These are phyloP conservation scores for Ceriops zippeliana DNA, from an alignment of 345 rosid genomes.

Conservation along the genomic window DNA sequence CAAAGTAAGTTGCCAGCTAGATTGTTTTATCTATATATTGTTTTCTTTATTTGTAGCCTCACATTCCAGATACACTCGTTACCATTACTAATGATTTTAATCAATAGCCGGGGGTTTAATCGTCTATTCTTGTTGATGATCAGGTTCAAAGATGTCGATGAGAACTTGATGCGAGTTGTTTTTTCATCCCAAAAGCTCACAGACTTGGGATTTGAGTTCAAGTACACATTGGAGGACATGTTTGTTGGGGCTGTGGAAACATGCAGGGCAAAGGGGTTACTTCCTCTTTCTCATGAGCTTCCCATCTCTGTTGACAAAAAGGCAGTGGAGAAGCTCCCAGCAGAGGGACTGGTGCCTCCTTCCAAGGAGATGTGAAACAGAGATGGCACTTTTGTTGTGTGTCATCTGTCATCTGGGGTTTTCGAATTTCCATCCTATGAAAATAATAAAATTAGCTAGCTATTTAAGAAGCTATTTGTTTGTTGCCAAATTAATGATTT, in stretches of 20 bases:
- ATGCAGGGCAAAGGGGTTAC: slow-evolving; percentile 32
- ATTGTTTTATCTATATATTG: not conserved
- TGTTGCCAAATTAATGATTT: too few relatives aligned
- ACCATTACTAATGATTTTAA: too few relatives aligned
- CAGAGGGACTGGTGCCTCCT: not conserved
- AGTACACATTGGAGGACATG: slow-evolving; percentile 77
- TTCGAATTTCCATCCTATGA: too few relatives aligned
- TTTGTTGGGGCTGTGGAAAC: slow-evolving; percentile 61
- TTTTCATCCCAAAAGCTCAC: slow-evolving; percentile 66
- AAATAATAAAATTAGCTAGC: too few relatives aligned
- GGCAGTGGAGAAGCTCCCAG: not conserved
- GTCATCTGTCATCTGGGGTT: too few relatives aligned
- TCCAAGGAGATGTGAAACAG: not conserved
- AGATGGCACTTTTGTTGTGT: too few relatives aligned
- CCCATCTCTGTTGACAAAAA: not conserved
- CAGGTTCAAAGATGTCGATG: slow-evolving; percentile 67
- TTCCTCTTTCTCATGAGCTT: slow-evolving; percentile 35
- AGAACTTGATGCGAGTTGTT: slow-evolving; percentile 31
- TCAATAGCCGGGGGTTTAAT: not conserved
- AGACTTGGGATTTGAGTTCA: slow-evolving; percentile 71
- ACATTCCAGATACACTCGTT: too few relatives aligned
- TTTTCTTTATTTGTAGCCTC: not conserved
- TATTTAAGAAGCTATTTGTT: too few relatives aligned
- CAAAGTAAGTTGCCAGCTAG: slow-evolving; percentile 36
- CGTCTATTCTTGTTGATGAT: not conserved